Base-by-base conservation (phyloP, 805 yeast genomes). In the Schwanniomyces sp. region DNA sequence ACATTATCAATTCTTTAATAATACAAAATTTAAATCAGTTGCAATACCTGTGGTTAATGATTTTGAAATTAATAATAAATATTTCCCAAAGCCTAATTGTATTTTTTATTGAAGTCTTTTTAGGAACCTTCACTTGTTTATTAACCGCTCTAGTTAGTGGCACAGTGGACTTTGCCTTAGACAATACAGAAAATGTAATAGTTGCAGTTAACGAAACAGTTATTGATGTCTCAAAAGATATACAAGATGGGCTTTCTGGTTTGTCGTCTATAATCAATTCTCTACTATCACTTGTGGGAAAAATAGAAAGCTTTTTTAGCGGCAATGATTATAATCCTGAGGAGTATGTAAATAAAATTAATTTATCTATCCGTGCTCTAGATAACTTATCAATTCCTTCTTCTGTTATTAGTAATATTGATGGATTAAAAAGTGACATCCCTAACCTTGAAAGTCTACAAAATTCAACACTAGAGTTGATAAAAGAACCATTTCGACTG, bases 41-140 rank as follows among this genome's bases (percentile, higher is more conserved):
- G 0, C 75, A 83, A 30, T 63, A 71, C 8, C 81, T 75, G 0
- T 66, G 82, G 8, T 56, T 77, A 26, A 62, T 70, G 2, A 53
- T 77, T 0, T 46, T 88, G 9, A 57, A 72, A 1, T 48, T 82
- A 41, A 56, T 81, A 9, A 59, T 88, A 0, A 77, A 81, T 0
- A 85, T 82, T 0, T 68, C 84, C 7, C 85, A 87, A 54, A 73
- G 76, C 37, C 52, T 91, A 36, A 61, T 88, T 0, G 59, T 81
- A 4, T 88, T 92, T 59, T 69, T 81, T 7, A 67, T 92, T 7
- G 90, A 91, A 28, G 56, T 92, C 52, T 79, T 86, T 41, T 64
- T 91, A 2, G 98, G 97, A 0, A 94, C 98, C 0, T 89, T 88
- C 64, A 85, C 86, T 0, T 94, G 99, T 64, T 70, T 94, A 11